Evolutionary conservation across 805 yeast species (phyloP).

Genomic region (Kuraishia capsulata): DNA sequence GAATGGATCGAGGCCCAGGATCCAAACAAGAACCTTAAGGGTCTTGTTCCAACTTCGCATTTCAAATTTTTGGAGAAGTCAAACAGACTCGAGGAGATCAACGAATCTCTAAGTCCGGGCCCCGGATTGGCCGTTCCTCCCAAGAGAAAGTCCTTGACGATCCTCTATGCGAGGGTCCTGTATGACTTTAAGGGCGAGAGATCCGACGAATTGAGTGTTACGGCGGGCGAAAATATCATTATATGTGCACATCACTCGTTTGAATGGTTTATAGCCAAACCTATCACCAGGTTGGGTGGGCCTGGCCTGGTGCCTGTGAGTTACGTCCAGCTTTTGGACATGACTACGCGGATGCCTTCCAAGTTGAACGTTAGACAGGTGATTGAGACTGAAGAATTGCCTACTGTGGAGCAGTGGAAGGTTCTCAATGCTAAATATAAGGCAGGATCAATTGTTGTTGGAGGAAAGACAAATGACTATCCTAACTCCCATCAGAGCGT

Average conservation of each 20-base stretch:
- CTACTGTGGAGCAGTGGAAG: slow-evolving; percentile 96
- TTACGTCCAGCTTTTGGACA: slow-evolving; percentile 79
- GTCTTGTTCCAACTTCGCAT: slow-evolving; percentile 80
- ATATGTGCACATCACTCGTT: slow-evolving; percentile 93
- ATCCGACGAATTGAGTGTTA: slow-evolving; percentile 76
- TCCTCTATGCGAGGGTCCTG: slow-evolving; percentile 72
- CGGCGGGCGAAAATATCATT: slow-evolving; percentile 81
- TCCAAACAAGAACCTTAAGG: slow-evolving; percentile 68
- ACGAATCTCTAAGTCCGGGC: neutral
- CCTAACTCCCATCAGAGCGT: slow-evolving; percentile 3
- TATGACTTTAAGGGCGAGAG: slow-evolving; percentile 82
- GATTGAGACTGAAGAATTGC: slow-evolving; percentile 61
- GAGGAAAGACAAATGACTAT: no score
- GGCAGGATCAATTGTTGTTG: slow-evolving; percentile 76
- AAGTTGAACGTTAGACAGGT: slow-evolving; percentile 33
- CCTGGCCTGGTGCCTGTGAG: slow-evolving; percentile 94
- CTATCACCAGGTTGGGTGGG: slow-evolving; percentile 90
- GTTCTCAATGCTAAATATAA: slow-evolving; percentile 82
- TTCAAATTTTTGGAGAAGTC: slow-evolving; percentile 69
- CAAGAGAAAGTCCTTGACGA: slow-evolving; percentile 12
- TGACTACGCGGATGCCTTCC: slow-evolving; percentile 55
- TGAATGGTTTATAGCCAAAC: slow-evolving; percentile 98
- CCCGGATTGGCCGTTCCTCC: slow-evolving; percentile 9
- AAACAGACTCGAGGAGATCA: slow-evolving; percentile 2
- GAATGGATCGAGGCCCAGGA: slow-evolving; percentile 85